phyloP scores from a whole-genome alignment of 2,329 filamentous ascomycete genomes.

The Incumbomyces delicatus region DNA sequence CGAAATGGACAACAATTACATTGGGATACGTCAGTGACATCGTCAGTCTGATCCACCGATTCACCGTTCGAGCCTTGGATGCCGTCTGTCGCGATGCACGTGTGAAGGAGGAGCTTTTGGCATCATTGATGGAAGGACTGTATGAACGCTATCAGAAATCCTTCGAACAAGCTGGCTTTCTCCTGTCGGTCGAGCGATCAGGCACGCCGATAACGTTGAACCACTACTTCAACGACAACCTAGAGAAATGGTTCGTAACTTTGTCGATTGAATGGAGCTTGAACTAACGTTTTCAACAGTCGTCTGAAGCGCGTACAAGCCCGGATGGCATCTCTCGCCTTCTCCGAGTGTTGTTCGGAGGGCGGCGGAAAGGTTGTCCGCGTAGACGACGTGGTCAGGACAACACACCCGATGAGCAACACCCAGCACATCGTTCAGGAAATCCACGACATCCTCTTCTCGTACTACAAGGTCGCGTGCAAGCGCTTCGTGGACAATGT shows the following conservation, averaged over 20 bases:
- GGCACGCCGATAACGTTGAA: constrained; percentile 43
- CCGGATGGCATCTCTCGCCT: not conserved
- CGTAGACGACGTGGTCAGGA: constrained; percentile 2
- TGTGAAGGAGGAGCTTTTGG: constrained; percentile 36
- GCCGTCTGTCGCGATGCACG: constrained; percentile 35
- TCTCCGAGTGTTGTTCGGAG: not conserved
- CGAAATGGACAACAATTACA: constrained; percentile 3
- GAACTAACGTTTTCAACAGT: not conserved
- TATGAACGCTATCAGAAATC: constrained; percentile 37
- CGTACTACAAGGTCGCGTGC: constrained; percentile 53
- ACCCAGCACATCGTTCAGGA: constrained; percentile 36
- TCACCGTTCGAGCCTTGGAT: constrained; percentile 37
- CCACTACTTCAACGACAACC: constrained; percentile 41
- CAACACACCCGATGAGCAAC: constrained; percentile 25
- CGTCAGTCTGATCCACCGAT: constrained; percentile 44
- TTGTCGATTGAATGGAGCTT: not conserved
- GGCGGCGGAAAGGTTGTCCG: constrained; percentile 5
- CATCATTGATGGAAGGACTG: constrained; percentile 38
- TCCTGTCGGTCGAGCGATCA: constrained; percentile 44
- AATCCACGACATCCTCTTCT: constrained; percentile 50
- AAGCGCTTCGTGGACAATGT: constrained; percentile 56
- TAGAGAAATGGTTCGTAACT: constrained; percentile 29
- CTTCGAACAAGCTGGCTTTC: constrained; percentile 40
- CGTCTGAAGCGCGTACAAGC: not conserved
- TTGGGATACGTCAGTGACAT: constrained; percentile 27